phyloP scores from a whole-genome alignment of 768 basidiomycete species.

The Boletus rubescentipes region DNA sequence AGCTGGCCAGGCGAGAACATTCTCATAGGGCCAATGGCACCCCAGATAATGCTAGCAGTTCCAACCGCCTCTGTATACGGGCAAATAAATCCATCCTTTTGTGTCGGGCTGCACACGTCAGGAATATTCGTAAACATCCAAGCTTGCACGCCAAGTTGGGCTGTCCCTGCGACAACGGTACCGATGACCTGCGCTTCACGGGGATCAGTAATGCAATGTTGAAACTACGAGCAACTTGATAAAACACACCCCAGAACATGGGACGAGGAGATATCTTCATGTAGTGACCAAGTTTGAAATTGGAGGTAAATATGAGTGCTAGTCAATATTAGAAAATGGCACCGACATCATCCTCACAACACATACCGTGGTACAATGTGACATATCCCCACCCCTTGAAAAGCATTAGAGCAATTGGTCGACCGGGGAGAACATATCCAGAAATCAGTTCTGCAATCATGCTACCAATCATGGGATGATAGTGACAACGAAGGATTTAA shows the following conservation, averaged over 20 bases:
- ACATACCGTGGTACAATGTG: slow-evolving; percentile 47
- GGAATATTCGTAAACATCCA: slow-evolving; percentile 54
- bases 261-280: slow-evolving; percentile 69
- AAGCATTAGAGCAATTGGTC: slow-evolving; percentile 79
- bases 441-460: slow-evolving; percentile 75
- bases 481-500: background rate
- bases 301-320: slow-evolving; percentile 63
- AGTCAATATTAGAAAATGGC: background rate
- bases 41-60: slow-evolving; percentile 78
- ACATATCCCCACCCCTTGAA: slow-evolving; percentile 76
- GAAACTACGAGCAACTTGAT: background rate
- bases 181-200: slow-evolving; percentile 55
- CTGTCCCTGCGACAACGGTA: slow-evolving; percentile 59
- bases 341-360: background rate
- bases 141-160: slow-evolving; percentile 63
- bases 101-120: too few species aligned
- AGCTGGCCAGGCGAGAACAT: slow-evolving; percentile 69
- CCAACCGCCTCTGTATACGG: slow-evolving; percentile 72
- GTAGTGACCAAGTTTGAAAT: slow-evolving; percentile 78
- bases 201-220: background rate
- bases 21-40: slow-evolving; percentile 76
- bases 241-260: too few species aligned
- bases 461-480: slow-evolving; percentile 14
- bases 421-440: slow-evolving; percentile 55
- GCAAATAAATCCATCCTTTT: slow-evolving; percentile 66